Conservation (phyloP, 305 asterid genomes). For the Fraxinus platypoda region DNA sequence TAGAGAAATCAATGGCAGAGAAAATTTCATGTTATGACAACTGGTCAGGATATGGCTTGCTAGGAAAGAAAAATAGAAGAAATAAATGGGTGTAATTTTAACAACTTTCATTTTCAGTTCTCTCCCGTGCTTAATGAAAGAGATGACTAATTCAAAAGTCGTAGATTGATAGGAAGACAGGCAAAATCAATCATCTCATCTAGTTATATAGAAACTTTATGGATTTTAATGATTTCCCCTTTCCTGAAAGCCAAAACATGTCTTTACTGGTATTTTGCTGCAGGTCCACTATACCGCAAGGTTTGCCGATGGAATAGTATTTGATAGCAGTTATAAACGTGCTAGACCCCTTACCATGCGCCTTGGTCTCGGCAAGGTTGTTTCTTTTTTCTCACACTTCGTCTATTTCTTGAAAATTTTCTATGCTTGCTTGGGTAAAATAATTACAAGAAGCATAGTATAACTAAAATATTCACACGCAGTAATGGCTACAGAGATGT, state of each 20-base stretch:
- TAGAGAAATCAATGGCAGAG: not conserved
- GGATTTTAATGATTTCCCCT: not conserved
- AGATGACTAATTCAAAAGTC: not conserved
- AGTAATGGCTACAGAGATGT: not conserved
- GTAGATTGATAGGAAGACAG: not conserved
- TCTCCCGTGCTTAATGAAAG: not conserved
- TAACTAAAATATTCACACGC: not conserved
- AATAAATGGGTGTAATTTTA: not conserved
- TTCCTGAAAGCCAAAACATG: not conserved
- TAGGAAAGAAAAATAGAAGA: not conserved
- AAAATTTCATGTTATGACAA: not conserved
- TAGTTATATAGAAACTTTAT: not conserved
- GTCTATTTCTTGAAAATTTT: not conserved
- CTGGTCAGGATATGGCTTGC: not conserved
- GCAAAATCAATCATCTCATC: not conserved
- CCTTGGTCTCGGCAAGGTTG: conserved; percentile 79
- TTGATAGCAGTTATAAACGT: conserved; percentile 79
- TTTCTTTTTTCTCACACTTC: conserved; percentile 8
- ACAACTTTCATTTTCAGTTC: not conserved
- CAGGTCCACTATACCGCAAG: conserved; percentile 88
- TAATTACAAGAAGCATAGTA: not conserved
- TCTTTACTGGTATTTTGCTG: conserved; percentile 14
- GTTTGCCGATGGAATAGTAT: conserved; percentile 80
- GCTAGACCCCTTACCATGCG: conserved; percentile 94
- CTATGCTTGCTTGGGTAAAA: not conserved